Conservation (phyloP, 192 early-diverging fungal species). For the Chytriomyces hyalinus region DNA sequence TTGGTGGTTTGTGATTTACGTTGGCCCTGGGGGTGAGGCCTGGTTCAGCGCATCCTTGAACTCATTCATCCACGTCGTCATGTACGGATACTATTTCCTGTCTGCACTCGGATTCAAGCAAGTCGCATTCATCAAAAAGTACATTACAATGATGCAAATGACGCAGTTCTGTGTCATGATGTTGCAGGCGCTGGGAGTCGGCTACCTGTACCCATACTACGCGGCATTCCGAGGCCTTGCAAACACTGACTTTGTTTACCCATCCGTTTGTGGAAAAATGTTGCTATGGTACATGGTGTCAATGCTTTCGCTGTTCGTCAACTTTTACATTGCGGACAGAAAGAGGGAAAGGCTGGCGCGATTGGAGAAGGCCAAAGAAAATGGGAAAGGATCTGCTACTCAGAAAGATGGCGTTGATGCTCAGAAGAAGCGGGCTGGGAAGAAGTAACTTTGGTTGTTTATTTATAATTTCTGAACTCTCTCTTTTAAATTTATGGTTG, state of each 20-base stretch:
- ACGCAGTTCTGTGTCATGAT: conserved; percentile 69
- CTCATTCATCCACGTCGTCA: conserved; percentile 69
- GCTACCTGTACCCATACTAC: conserved; percentile 36
- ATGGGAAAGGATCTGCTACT: not conserved
- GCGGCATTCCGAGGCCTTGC: conserved; percentile 31
- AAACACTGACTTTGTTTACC: conserved; percentile 50
- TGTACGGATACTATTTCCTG: conserved; percentile 69
- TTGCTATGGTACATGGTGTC: conserved; percentile 69
- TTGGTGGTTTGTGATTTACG: conserved; percentile 68
- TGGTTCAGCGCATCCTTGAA: conserved; percentile 50
- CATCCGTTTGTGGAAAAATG: conserved; percentile 53
- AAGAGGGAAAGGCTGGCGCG: conserved; percentile 37
- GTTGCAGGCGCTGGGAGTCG: conserved; percentile 52
- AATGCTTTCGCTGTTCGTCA: conserved; percentile 66
- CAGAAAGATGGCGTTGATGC: too few species aligned
- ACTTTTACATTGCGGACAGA: conserved; percentile 62
- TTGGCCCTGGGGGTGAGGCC: conserved; percentile 64
- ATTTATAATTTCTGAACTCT: too few species aligned
- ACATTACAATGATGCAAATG: conserved; percentile 68
- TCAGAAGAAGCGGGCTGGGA: too few species aligned
- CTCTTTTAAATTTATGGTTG: too few species aligned
- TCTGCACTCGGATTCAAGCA: conserved; percentile 57
- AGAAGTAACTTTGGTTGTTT: too few species aligned
- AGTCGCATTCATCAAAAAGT: conserved; percentile 63
- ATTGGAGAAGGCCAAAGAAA: not conserved